Evolutionary conservation across 2,329 filamentous ascomycete species (phyloP), one percentile per base, ranked within the genome.

Genomic region (Fusarium sp.): DNA sequence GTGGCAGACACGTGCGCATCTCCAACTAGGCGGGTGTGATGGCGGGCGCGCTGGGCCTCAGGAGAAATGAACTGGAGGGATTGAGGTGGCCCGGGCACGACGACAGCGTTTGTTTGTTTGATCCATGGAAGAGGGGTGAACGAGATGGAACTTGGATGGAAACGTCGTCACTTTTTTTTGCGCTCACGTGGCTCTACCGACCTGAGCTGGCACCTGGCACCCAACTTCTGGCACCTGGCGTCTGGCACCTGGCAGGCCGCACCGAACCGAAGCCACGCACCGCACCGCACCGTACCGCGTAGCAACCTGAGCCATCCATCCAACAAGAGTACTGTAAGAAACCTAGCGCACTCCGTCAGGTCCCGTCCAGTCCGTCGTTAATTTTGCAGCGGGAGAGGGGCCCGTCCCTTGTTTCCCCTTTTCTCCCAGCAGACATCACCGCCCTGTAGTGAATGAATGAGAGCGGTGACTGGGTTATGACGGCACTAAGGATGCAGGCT

Each of bases 51-150:
- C 40, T 59, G 47, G 36, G 36, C 22, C 31, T 63, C 35, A 33
- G 35, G 64, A 61, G 71, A 64, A 63, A 61, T 62, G 61, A 63
- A 70, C 58, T 65, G 59, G 50, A 72, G 65, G 63, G 56, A 66
- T 73, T 69, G 27, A 56, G 54, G 58, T 64, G 60, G 61, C 35
- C 58, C 70, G 69, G 70, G 66, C 66, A 52, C 61, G 60, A 63
- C 47, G 45, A 52, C 56, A 50, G 45, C 45, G 47, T 54, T 40
- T 64, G 63, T 74, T 74, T 63, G 72, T 73, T 74, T 74, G 69
- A 67, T 54, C 47, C 47, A 31, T 72, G 60, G 73, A 75, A 75
- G 73, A 75, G 73, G 73, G 73, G 73, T 75, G 73, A 75, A 75
- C 22, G 52, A 31, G 33, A 75, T 75, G 63, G 73, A 75, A 75